These are phyloP conservation scores for Clohesyomyces aquaticus DNA, from an alignment of 495 filamentous ascomycete genomes.

Conservation along the genomic window DNA sequence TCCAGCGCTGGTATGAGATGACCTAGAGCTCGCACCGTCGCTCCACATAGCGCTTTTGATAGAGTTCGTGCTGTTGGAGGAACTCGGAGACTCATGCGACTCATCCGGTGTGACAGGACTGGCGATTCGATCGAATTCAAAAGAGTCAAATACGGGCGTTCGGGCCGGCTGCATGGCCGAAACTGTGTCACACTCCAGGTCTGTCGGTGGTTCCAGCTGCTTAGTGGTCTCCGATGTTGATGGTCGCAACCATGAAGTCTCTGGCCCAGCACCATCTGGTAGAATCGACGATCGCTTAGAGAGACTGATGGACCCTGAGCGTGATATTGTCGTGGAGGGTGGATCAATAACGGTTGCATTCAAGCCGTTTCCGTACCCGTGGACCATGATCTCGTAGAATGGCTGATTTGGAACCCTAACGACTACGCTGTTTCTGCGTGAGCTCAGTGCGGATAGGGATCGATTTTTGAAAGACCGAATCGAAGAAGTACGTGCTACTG, in stretches of 20 bases:
- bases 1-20: constrained; percentile 15
- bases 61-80: constrained; percentile 15
- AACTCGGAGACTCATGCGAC: constrained; percentile 2
- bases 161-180: neutral
- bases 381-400: constrained; percentile 46
- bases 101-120: neutral
- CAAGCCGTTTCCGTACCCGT: constrained; percentile 46
- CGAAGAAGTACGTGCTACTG: constrained; percentile 28
- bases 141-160: constrained; percentile 18
- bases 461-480: constrained; percentile 31
- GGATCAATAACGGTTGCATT: constrained; percentile 29
- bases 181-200: constrained; percentile 8
- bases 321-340: constrained; percentile 15
- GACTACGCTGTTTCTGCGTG: constrained; percentile 38
- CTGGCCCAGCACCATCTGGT: constrained; percentile 12
- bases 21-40: constrained; percentile 18
- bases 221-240: neutral
- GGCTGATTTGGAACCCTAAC: constrained; percentile 13
- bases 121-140: constrained; percentile 15
- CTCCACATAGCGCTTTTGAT: constrained; percentile 23
- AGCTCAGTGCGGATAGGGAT: constrained; percentile 32
- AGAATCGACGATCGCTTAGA: constrained; percentile 11
- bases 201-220: neutral
- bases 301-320: constrained; percentile 5
- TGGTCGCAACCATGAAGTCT: constrained; percentile 14